Evolutionary conservation across 306 rosid genomes (phyloP).

Genomic region (Rosa chinensis): DNA sequence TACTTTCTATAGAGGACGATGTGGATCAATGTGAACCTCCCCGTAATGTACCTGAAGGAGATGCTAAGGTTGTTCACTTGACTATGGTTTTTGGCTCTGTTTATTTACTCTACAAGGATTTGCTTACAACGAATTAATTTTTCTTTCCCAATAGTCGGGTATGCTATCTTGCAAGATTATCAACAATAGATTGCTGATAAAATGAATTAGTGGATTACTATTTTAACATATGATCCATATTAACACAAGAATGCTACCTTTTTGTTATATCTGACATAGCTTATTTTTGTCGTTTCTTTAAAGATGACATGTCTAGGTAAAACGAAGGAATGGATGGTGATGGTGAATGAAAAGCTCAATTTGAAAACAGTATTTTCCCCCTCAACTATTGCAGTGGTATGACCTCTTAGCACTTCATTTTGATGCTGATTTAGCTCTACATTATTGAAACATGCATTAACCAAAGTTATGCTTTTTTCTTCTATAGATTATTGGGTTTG

Average conservation of each 20-base stretch:
- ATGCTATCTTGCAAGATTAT: neutral
- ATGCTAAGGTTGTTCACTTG: conserved; percentile 37
- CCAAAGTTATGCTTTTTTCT: neutral
- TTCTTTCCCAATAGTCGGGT: neutral
- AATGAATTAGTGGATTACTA: neutral
- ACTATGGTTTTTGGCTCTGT: neutral
- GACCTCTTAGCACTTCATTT: neutral
- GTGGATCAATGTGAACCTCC: conserved; percentile 35
- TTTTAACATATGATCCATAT: neutral
- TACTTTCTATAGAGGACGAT: conserved; percentile 34
- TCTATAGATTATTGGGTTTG: conserved; percentile 61
- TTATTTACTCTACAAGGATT: neutral
- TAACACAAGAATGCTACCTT: neutral
- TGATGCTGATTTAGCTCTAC: neutral
- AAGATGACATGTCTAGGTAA: conserved; percentile 38
- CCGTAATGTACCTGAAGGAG: conserved; percentile 22
- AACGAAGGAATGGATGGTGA: conserved; percentile 27
- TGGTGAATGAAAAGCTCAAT: conserved; percentile 41
- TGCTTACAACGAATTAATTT: neutral
- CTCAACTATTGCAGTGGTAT: conserved; percentile 76
- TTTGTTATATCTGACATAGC: neutral
- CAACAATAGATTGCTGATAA: neutral
- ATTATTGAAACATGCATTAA: neutral
- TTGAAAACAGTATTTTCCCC: conserved; percentile 65
- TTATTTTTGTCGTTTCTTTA: neutral